Evolutionary conservation across 495 filamentous ascomycete genomes (phyloP).

Genomic region (Bacidia gigantensis): DNA sequence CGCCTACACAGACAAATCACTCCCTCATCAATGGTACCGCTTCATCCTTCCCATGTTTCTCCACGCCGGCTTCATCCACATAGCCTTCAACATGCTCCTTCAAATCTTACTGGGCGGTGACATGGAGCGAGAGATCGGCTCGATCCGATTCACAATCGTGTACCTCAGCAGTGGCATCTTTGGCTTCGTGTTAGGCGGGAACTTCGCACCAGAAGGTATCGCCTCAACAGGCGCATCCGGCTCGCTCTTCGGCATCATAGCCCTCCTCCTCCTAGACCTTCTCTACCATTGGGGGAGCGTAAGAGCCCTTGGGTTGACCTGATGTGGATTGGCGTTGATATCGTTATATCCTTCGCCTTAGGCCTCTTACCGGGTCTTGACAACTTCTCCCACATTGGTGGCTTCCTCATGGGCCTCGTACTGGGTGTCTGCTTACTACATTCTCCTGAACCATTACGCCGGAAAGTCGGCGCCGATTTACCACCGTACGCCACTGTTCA

Average conservation of each 20-base stretch:
- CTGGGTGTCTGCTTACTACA: constrained; percentile 77
- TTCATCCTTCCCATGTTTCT: constrained; percentile 95
- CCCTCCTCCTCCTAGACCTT: constrained; percentile 74
- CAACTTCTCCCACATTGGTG: constrained; percentile 95
- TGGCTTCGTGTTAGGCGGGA: constrained; percentile 89
- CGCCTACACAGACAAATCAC: constrained; percentile 29
- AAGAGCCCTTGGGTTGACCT: constrained; percentile 64
- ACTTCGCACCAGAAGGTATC: constrained; percentile 68
- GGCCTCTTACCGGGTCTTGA: constrained; percentile 86
- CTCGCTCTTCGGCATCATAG: constrained; percentile 79
- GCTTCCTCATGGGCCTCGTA: constrained; percentile 82
- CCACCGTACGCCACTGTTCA: constrained; percentile 55
- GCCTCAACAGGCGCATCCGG: constrained; percentile 82
- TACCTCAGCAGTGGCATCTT: constrained; percentile 90
- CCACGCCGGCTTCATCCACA: constrained; percentile 86
- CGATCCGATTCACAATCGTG: constrained; percentile 70
- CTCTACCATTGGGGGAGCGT: constrained; percentile 82
- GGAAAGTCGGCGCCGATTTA: constrained; percentile 51
- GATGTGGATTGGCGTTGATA: constrained; percentile 67
- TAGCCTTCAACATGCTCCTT: constrained; percentile 84
- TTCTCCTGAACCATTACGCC: constrained; percentile 67
- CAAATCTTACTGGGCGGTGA: constrained; percentile 78
- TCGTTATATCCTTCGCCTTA: constrained; percentile 79
- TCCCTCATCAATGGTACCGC: constrained; percentile 90
- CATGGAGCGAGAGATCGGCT: constrained; percentile 80